These are phyloP conservation scores for Mycosphaerelloides madeirae DNA, from an alignment of 2,329 filamentous ascomycete genomes.

Conservation along the genomic window DNA sequence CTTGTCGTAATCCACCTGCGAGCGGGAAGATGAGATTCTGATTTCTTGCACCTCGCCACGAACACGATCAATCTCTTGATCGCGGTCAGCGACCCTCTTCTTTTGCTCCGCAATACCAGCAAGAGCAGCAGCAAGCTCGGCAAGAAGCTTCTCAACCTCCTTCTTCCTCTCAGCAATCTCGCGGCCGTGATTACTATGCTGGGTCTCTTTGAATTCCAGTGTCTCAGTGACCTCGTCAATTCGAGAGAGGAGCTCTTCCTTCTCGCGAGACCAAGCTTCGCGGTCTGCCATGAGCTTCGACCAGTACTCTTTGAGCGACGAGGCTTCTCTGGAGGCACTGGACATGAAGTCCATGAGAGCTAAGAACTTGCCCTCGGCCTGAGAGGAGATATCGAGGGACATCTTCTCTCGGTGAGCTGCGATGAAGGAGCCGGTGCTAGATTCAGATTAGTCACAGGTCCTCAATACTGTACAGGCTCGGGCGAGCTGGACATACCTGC, in stretches of 20 bases:
- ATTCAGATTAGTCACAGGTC: not conserved
- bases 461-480: too few relatives aligned
- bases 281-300: conserved; percentile 27
- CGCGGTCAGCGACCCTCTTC: conserved; percentile 26
- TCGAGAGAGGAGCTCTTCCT: conserved; percentile 27
- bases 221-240: conserved; percentile 28
- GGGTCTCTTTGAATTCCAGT: conserved; percentile 23
- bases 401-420: conserved; percentile 26
- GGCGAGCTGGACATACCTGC: not conserved
- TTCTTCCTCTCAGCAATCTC: conserved; percentile 27
- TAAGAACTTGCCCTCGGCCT: conserved; percentile 31
- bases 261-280: conserved; percentile 26
- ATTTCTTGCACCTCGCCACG: conserved; percentile 24
- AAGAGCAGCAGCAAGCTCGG: conserved; percentile 26
- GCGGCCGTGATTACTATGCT: conserved; percentile 22
- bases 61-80: conserved; percentile 25
- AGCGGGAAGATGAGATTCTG: conserved; percentile 18
- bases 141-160: conserved; percentile 30
- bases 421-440: conserved; percentile 23
- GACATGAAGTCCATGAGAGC: conserved; percentile 30
- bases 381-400: conserved; percentile 26
- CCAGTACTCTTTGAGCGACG: conserved; percentile 30
- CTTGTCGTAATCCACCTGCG: conserved; percentile 25
- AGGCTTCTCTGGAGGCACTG: conserved; percentile 28
- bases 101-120: conserved; percentile 23